Evolutionary conservation across 2,329 filamentous ascomycete species (phyloP).

Genomic region (Cryphonectria parasitica): DNA sequence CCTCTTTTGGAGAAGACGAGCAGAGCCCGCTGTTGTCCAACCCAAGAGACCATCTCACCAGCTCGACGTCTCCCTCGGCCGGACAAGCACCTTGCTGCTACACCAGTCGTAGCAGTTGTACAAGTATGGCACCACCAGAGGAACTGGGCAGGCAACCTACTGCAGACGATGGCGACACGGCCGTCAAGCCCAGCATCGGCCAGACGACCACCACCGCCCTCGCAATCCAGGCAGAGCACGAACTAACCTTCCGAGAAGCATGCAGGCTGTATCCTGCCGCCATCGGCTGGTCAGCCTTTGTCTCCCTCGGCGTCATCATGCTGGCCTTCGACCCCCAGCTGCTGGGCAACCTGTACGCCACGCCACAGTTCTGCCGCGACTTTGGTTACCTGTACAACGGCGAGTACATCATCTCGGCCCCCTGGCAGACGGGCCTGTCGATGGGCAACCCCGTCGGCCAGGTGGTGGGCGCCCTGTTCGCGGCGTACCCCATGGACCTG

Average conservation of each 20-base stretch:
- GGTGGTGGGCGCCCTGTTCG: constrained; percentile 57
- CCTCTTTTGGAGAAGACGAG: not conserved
- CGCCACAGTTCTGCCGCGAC: constrained; percentile 59
- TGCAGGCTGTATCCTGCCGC: constrained; percentile 49
- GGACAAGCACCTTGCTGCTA: not conserved
- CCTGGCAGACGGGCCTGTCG: constrained; percentile 52
- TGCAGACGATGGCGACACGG: constrained; percentile 15
- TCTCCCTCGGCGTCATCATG: constrained; percentile 65
- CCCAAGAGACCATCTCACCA: not conserved
- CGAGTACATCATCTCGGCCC: constrained; percentile 45
- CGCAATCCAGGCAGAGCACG: constrained; percentile 46
- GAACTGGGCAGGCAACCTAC: constrained; percentile 20
- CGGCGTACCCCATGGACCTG: constrained; percentile 50
- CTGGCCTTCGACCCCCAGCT: constrained; percentile 68
- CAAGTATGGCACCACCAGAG: constrained; percentile 9
- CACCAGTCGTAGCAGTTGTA: not conserved
- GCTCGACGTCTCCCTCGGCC: not conserved
- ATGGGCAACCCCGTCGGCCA: constrained; percentile 62
- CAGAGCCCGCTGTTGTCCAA: not conserved
- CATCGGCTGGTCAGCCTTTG: constrained; percentile 60
- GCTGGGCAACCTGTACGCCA: constrained; percentile 64
- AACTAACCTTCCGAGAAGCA: constrained; percentile 45
- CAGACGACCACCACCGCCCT: constrained; percentile 25
- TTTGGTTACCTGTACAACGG: constrained; percentile 57
- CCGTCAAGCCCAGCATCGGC: constrained; percentile 22